Percentiles rank a stretch among this genome's conserved stretches.
Conservation (phyloP, 1,284 basidiomycete genomes). For the Xerocomus nothofagi region DNA sequence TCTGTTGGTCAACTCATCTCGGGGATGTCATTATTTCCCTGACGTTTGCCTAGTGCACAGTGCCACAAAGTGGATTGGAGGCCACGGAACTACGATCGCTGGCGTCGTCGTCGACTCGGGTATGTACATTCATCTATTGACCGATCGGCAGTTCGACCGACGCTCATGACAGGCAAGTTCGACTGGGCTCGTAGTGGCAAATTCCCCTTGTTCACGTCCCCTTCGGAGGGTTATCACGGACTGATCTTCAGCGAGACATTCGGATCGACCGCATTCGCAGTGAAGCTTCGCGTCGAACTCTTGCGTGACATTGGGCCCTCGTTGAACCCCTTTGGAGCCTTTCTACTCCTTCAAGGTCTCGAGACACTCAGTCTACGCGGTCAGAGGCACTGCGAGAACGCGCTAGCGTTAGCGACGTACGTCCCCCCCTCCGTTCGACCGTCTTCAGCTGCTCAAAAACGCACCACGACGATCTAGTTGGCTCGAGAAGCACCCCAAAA, state of each 20-base stretch:
- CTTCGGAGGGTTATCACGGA: slow-evolving; percentile 85
- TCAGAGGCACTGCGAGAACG: slow-evolving; percentile 76
- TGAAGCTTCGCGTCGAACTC: slow-evolving; percentile 73
- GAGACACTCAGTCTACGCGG: slow-evolving; percentile 84
- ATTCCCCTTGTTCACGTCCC: slow-evolving; percentile 83
- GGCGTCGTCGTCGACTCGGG: slow-evolving; percentile 82
- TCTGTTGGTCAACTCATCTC: slow-evolving; percentile 43
- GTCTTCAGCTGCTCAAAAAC: not conserved
- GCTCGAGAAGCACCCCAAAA: slow-evolving; percentile 69
- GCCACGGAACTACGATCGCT: slow-evolving; percentile 86
- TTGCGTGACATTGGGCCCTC: slow-evolving; percentile 78
- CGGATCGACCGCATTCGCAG: slow-evolving; percentile 68
- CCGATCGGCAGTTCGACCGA: not conserved
- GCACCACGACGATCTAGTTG: slow-evolving; percentile 36
- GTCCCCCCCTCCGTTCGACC: slow-evolving; percentile 11
- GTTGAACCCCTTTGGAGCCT: slow-evolving; percentile 81
- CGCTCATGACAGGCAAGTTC: slow-evolving; percentile 61
- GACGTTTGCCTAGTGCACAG: slow-evolving; percentile 58
- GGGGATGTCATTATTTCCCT: not conserved
- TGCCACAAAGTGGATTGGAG: slow-evolving; percentile 91
- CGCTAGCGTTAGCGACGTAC: slow-evolving; percentile 68
- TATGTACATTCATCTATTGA: slow-evolving; percentile 18
- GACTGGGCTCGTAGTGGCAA: slow-evolving; percentile 78
- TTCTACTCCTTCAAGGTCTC: slow-evolving; percentile 82
- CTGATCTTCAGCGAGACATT: slow-evolving; percentile 74